Percentiles rank a stretch among this genome's conserved stretches.
These are phyloP conservation scores for Quercus berberidifolia DNA, from an alignment of 306 rosid species.

Conservation along the genomic window DNA sequence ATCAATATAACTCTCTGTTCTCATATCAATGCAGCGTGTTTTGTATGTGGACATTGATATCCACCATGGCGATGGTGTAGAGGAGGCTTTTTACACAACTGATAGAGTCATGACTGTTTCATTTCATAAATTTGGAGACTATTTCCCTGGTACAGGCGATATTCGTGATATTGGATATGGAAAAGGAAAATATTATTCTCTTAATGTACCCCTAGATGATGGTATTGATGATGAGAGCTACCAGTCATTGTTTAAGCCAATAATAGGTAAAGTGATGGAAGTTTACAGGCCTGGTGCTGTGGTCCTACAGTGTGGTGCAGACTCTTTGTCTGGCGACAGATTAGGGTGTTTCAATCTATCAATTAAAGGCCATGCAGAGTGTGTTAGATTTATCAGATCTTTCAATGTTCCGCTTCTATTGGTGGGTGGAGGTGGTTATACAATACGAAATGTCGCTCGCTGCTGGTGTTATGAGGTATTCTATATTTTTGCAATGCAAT, in stretches of 20 bases:
- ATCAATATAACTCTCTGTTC: constrained; percentile 9
- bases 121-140: constrained; percentile 50
- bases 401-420: constrained; percentile 47
- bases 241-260: constrained; percentile 43
- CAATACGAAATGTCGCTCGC: constrained; percentile 50
- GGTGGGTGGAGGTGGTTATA: constrained; percentile 51
- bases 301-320: constrained; percentile 51
- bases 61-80: constrained; percentile 37
- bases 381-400: constrained; percentile 44
- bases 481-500: not conserved
- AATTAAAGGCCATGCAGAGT: constrained; percentile 42
- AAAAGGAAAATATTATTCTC: constrained; percentile 42
- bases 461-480: constrained; percentile 58
- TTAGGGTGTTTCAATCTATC: constrained; percentile 52
- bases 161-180: constrained; percentile 42
- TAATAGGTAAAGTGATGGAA: constrained; percentile 53
- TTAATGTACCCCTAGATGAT: constrained; percentile 48
- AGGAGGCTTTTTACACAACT: constrained; percentile 41
- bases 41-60: constrained; percentile 37
- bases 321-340: constrained; percentile 50
- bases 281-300: constrained; percentile 47
- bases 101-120: constrained; percentile 56
- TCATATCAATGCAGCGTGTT: constrained; percentile 41
- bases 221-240: constrained; percentile 51
- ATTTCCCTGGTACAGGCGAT: constrained; percentile 54